Evolutionary conservation across 805 yeast species (phyloP), one percentile per base, ranked within the genome.

Genomic region (Hanseniaspora singularis): DNA sequence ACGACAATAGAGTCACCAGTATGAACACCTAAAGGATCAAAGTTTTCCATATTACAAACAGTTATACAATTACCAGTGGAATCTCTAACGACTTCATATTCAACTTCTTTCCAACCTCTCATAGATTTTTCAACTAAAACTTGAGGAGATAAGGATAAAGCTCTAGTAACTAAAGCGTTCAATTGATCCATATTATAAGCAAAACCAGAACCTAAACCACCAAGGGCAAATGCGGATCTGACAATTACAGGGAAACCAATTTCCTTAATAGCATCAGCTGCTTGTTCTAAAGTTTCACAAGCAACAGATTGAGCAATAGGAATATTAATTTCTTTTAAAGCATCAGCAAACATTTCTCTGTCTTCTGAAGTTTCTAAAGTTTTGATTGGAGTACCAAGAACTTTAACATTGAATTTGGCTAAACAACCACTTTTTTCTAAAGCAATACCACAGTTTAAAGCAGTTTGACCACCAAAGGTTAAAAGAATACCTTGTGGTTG

Each of bases 51-150:
- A 70, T 89, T 89, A 76, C 98, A 89, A 52, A 89, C 98, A 40
- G 98, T 89, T 58, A 89, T 86, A 79, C 98, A 89, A 76, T 89
- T 89, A 66, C 86, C 96, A 57, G 78, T 81, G 43, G 94, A 88
- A 68, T 89, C 98, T 66, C 98, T 86, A 47, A 89, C 98, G 65
- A 89, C 98, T 68, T 89, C 98, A 66, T 89, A 89, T 69, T 89
- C 98, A 57, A 89, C 83, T 70, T 89, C 98, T 66, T 89, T 89
- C 98, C 98, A 89, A 53, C 98, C 98, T 70, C 92, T 92, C 95
- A 89, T 84, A 39, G 96, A 86, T 63, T 79, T 78, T 71, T 89
- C 98, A 52, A 89, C 92, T 53, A 89, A 73, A 49, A 89, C 94
- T 70, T 89, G 98, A 11, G 98, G 96, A 49, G 95, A 81, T 24